phyloP scores from a whole-genome alignment of 1,284 basidiomycete species.

The Grifola frondosa region DNA sequence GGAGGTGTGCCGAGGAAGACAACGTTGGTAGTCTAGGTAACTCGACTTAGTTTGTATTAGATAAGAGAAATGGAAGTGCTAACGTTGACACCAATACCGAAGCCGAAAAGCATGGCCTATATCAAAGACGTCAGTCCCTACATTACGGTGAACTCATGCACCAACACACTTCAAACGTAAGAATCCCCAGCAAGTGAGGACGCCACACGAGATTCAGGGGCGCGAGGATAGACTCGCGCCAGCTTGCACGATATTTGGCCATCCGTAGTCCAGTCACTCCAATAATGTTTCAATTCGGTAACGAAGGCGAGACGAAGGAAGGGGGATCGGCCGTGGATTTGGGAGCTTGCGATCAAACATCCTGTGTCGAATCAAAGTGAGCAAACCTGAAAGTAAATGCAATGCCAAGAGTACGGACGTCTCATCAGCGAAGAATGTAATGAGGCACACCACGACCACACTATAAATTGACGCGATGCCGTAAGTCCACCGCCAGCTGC shows the following conservation, averaged over 20 bases:
- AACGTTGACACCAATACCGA: constrained; percentile 72
- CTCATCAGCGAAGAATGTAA: constrained; percentile 60
- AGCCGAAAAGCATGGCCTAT: constrained; percentile 63
- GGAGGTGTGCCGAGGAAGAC: constrained; percentile 63
- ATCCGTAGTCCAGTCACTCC: constrained; percentile 66
- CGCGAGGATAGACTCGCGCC: constrained; percentile 46
- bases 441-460: constrained; percentile 53
- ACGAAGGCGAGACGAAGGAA: constrained; percentile 44
- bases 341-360: constrained; percentile 68
- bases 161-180: constrained; percentile 56
- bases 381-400: background rate
- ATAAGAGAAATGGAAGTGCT: constrained; percentile 15
- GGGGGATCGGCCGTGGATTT: constrained; percentile 39
- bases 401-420: constrained; percentile 42
- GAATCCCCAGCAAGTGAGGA: constrained; percentile 57
- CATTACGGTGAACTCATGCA: background rate
- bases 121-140: background rate
- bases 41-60: background rate
- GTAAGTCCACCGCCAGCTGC: constrained; percentile 71
- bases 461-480: constrained; percentile 65
- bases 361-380: constrained; percentile 31
- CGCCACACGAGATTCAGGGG: constrained; percentile 61
- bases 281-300: constrained; percentile 61
- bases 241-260: constrained; percentile 57
- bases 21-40: constrained; percentile 58